A percentile compares a stretch with the other conserved stretches of the same genome.
phyloP scores from a whole-genome alignment of 805 yeast species.

The Hanseniaspora meyeri region DNA sequence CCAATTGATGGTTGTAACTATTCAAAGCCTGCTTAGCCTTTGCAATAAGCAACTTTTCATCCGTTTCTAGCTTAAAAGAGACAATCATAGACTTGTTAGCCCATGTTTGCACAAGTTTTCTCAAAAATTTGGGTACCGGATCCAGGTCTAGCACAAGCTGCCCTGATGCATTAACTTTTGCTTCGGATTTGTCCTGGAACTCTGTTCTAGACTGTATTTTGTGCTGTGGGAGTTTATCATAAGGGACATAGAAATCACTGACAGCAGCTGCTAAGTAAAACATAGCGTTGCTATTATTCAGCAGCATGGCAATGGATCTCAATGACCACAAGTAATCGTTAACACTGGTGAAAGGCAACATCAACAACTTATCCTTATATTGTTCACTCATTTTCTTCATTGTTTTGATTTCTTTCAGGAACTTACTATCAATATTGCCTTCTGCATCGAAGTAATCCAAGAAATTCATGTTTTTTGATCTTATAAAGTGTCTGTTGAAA shows the following conservation, averaged over 20 bases:
- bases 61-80: conserved; percentile 90
- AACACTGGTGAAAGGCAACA: conserved; percentile 86
- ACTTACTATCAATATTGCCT: conserved; percentile 48
- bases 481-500: conserved; percentile 79
- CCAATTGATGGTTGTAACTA: conserved; percentile 83
- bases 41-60: conserved; percentile 48
- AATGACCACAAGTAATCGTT: conserved; percentile 85
- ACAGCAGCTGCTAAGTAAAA: conserved; percentile 96
- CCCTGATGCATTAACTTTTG: conserved; percentile 33
- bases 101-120: conserved; percentile 83
- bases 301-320: conserved; percentile 46
- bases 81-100: conserved; percentile 91
- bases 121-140: conserved; percentile 90
- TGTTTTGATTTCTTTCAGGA: conserved; percentile 48
- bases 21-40: conserved; percentile 72
- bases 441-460: conserved; percentile 65
- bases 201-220: conserved; percentile 77
- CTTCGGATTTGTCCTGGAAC: conserved; percentile 26
- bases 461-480: conserved; percentile 64
- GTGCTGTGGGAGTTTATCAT: conserved; percentile 76
- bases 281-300: conserved; percentile 51
- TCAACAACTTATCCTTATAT: conserved; percentile 31
- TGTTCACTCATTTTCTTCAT: conserved; percentile 35
- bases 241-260: conserved; percentile 87
- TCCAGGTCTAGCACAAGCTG: conserved; percentile 75